Percentiles rank a stretch among this genome's conserved stretches.
Evolutionary conservation across 768 basidiomycete species (phyloP).

Genomic region (Lactarius indigo): DNA sequence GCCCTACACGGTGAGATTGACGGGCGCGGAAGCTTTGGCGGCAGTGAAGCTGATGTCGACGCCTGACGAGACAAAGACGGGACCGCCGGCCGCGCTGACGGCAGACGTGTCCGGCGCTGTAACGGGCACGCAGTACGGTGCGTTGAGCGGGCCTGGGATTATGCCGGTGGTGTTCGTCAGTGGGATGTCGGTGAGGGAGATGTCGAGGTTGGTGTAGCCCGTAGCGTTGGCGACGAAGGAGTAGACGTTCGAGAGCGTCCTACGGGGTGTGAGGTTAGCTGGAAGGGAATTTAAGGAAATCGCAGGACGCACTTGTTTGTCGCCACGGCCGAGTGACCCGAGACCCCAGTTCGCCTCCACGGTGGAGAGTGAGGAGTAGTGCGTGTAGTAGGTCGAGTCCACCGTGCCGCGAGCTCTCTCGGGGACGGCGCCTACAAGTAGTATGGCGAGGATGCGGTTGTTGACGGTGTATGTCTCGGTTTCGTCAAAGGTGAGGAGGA

Average conservation of each 20-base stretch:
- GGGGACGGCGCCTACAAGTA: conserved; percentile 45
- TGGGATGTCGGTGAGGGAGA: no score
- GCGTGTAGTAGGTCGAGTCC: conserved; percentile 52
- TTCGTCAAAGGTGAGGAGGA: conserved; percentile 64
- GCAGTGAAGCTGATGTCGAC: conserved; percentile 36
- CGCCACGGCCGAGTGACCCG: conserved; percentile 57
- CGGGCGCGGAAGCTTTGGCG: conserved; percentile 30
- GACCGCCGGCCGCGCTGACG: no score
- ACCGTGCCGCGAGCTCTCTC: conserved; percentile 38
- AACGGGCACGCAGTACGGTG: conserved; percentile 38
- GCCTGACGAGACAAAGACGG: conserved; percentile 30
- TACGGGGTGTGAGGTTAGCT: no score
- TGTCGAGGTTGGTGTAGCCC: no score
- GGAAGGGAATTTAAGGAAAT: no score
- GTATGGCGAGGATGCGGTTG: conserved; percentile 48
- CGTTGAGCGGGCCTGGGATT: conserved; percentile 35
- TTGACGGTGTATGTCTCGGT: conserved; percentile 40
- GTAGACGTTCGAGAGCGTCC: no score
- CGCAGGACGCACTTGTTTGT: conserved; percentile 42
- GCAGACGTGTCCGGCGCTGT: no score
- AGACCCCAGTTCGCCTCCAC: no score
- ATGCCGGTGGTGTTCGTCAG: no score
- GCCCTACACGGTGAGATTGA: conserved; percentile 38
- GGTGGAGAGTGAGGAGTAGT: no score
- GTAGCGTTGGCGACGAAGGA: no score